These are phyloP conservation scores for Sabuloglossum arenarium DNA, from an alignment of 495 filamentous ascomycete species.

Conservation along the genomic window DNA sequence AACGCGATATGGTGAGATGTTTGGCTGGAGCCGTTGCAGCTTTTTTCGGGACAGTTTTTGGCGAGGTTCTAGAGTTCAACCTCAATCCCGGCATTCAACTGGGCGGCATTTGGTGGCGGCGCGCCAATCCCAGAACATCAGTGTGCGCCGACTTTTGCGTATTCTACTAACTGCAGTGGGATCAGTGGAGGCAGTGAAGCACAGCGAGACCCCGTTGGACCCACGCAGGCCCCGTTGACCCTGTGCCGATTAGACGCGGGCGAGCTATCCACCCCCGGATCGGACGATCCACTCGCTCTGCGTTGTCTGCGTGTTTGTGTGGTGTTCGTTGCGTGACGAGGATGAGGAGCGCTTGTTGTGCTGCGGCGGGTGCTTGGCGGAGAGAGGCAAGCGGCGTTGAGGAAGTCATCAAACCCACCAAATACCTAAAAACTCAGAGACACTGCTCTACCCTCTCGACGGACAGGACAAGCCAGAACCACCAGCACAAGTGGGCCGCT, in stretches of 20 bases:
- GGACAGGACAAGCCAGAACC: no score
- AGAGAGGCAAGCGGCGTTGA: no score
- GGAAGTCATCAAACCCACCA: no score
- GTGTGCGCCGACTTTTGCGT: not conserved
- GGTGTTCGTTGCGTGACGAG: not conserved
- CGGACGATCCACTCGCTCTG: not conserved
- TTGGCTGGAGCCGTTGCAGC: not conserved
- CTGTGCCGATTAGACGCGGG: not conserved
- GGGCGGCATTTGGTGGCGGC: constrained; percentile 1
- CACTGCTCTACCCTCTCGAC: no score
- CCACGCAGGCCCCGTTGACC: not conserved
- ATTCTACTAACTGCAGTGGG: not conserved
- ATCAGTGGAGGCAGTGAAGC: no score
- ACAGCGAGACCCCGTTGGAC: not conserved
- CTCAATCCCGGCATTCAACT: not conserved
- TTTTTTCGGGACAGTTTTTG: not conserved
- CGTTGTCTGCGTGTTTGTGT: not conserved
- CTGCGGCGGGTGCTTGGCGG: not conserved
- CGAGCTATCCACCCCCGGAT: not conserved
- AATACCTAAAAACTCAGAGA: no score
- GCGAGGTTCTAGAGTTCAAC: constrained; percentile 1
- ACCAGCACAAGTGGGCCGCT: not conserved
- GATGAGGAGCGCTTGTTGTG: not conserved
- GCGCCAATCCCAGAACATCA: not conserved
- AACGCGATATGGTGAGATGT: not conserved